Evolutionary conservation across 1,284 basidiomycete species (phyloP).

Genomic region (Pseudozyma tsukubaensis): DNA sequence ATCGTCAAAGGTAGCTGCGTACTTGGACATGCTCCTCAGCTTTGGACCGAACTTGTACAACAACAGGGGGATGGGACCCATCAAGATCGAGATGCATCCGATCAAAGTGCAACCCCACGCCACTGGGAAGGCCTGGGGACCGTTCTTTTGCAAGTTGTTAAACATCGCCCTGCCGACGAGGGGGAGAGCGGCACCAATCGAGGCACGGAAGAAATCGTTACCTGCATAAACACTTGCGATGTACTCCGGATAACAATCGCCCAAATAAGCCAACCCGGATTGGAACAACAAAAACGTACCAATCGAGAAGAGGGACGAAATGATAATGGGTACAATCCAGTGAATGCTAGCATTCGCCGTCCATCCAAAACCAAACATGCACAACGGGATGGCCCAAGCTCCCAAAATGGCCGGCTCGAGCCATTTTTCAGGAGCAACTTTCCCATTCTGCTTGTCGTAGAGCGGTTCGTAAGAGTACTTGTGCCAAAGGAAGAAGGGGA

Average conservation of each 20-base stretch:
- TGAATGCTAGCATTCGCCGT: conserved; percentile 52
- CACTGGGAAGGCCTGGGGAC: conserved; percentile 53
- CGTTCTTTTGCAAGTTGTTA: conserved; percentile 52
- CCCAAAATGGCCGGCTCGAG: conserved; percentile 50
- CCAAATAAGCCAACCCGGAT: conserved; percentile 44
- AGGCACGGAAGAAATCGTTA: conserved; percentile 56
- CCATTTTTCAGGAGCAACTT: conserved; percentile 54
- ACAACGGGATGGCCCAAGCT: conserved; percentile 71
- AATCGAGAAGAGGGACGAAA: conserved; percentile 41
- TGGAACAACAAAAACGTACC: conserved; percentile 59
- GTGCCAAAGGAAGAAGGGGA: conserved; percentile 35
- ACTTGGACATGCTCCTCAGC: conserved; percentile 53
- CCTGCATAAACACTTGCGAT: conserved; percentile 53
- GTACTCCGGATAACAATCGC: conserved; percentile 51
- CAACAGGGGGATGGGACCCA: conserved; percentile 52
- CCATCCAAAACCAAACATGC: conserved; percentile 63
- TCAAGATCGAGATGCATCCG: conserved; percentile 50
- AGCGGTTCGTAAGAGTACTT: conserved; percentile 35
- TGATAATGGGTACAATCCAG: conserved; percentile 59
- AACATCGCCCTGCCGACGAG: conserved; percentile 54
- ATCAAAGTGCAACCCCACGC: conserved; percentile 54
- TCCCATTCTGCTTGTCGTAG: conserved; percentile 36
- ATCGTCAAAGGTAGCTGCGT: conserved; percentile 20
- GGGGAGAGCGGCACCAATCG: conserved; percentile 54
- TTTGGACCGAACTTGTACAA: conserved; percentile 57